phyloP scores from a whole-genome alignment of 2,329 filamentous ascomycete genomes.

The Phyllachora maydis region DNA sequence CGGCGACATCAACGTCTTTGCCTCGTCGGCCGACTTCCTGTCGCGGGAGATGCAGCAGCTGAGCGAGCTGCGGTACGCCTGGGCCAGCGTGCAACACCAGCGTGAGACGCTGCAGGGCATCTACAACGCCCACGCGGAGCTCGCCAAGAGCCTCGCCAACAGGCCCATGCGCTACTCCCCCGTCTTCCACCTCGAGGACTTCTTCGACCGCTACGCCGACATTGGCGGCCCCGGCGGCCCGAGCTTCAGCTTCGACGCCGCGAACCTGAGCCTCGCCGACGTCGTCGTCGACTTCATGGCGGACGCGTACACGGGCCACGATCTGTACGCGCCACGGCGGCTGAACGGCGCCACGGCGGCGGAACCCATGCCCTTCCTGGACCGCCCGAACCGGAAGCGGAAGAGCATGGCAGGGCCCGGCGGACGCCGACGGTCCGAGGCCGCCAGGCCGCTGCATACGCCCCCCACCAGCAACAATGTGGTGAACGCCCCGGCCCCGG shows the following conservation, averaged over 20 bases:
- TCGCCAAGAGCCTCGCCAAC: constrained; percentile 51
- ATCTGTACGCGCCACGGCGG: constrained; percentile 20
- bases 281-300: constrained; percentile 37
- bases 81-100: constrained; percentile 65
- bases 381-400: constrained; percentile 23
- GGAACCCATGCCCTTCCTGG: too few species aligned
- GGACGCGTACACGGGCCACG: constrained; percentile 30
- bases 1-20: constrained; percentile 39
- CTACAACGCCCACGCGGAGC: constrained; percentile 57
- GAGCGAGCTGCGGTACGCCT: constrained; percentile 51
- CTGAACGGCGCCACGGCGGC: constrained; percentile 8
- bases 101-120: constrained; percentile 59
- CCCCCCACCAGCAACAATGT: too few species aligned
- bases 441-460: too few species aligned
- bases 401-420: constrained; percentile 22
- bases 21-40: constrained; percentile 45
- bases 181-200: constrained; percentile 70
- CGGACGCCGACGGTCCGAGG: constrained; percentile 16
- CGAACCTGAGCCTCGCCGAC: constrained; percentile 53
- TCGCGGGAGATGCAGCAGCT: constrained; percentile 64
- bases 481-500: too few species aligned
- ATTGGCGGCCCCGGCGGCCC: constrained; percentile 36
- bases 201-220: constrained; percentile 59
- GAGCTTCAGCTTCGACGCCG: constrained; percentile 45
- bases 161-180: constrained; percentile 55